A percentile compares a stretch with the other conserved stretches of the same genome.
These are phyloP conservation scores for Phragmites australis DNA, from an alignment of 176 grass and related monocot species.

Conservation along the genomic window DNA sequence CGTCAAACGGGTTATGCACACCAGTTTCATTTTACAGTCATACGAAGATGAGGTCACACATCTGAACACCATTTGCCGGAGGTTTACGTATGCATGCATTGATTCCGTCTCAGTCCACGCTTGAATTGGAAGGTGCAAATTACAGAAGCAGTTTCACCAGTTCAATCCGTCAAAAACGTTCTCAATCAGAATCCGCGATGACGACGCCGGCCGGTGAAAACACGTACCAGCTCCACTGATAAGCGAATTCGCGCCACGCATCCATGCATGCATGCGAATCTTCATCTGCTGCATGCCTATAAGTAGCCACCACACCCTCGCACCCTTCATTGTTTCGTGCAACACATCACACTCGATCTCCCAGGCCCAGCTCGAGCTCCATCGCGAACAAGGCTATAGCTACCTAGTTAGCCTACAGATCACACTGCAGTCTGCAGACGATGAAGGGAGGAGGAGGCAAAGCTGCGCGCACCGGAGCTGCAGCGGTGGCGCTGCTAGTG, in stretches of 20 bases:
- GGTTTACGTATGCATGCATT: not conserved
- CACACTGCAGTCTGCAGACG: not conserved
- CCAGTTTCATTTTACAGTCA: not conserved
- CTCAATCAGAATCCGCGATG: not conserved
- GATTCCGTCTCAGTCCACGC: not conserved
- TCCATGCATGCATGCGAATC: not conserved
- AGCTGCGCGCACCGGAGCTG: not conserved
- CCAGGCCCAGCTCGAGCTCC: too few species aligned
- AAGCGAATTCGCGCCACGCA: too few species aligned
- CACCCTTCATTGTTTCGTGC: not conserved
- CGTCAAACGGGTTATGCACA: not conserved
- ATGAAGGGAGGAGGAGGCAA: not conserved
- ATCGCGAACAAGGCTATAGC: not conserved
- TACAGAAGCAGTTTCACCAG: not conserved
- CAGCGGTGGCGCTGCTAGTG: not conserved
- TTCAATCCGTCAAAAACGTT: conserved; percentile 22
- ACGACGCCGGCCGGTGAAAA: not conserved
- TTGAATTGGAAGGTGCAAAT: not conserved
- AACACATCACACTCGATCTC: too few species aligned
- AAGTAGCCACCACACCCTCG: not conserved
- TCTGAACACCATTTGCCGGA: not conserved
- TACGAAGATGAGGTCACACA: too few species aligned
- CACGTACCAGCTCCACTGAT: not conserved
- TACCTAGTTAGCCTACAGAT: not conserved
- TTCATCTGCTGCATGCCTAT: not conserved